Evolutionary conservation across 768 basidiomycete species (phyloP), one percentile per base, ranked within the genome.

Genomic region (Boletus rex-veris): DNA sequence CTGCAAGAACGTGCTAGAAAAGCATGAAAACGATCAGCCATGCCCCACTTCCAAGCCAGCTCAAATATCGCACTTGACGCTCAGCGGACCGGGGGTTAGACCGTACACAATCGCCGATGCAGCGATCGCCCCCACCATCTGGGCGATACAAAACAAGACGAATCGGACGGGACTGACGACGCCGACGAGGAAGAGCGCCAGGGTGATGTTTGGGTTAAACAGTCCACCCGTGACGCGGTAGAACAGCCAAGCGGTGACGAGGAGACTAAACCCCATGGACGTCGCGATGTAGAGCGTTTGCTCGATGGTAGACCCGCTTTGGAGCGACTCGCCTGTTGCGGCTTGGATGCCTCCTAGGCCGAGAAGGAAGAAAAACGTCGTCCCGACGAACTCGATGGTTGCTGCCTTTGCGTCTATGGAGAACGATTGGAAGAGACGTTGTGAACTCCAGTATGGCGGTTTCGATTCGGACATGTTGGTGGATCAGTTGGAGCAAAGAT

Each of bases 231-330:
- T 84, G 21, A 78, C 68, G 38, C 84, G 77, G 64, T 79, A 87
- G 68, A 87, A 88, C 11, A 85, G 61, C 85, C 86, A 88, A 8
- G 79, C 84, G 3, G 81, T 80, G 40, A 82, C 76, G 44, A 86
- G 73, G 42, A 88, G 76, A 57, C 79, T 78, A 44, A 87, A 65
- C 1, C 86, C 85, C 76, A 85, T 82, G 45, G 74, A 77, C 0
- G 78, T 76, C 5, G 85, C 76, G 30, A 84, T 78, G 67, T 84
- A 87, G 52, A 82, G 68, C 39, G 75, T 67, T 19, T 74, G 77
- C 50, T 76, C 75, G 54, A 80, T 61, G 50, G 53, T 66, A 11
- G 71, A 69, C 6, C 69, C 63, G 47, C 64, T 65, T 46, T 63
- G 51, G 28, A 60, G 50, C n/a, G 64, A 64, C 55, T 74, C 77